Conservation (phyloP, 345 rosid species). For the Linum tenue region DNA sequence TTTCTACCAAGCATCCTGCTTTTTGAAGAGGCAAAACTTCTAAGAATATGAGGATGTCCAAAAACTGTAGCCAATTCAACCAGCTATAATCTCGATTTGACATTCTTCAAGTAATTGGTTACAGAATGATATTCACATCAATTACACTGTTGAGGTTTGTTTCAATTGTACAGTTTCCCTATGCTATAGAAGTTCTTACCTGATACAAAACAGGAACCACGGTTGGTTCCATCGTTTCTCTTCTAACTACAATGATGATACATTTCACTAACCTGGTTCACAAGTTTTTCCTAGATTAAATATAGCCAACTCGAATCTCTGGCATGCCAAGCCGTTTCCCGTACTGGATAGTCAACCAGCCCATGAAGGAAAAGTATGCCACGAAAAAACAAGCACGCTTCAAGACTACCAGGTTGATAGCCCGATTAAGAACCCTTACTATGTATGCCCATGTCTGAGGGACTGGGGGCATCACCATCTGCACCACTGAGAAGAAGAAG, state of each 20-base stretch:
- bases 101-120: neutral
- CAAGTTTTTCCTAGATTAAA: neutral
- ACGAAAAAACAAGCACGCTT: slow-evolving; percentile 55
- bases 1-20: no score
- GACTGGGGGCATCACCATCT: slow-evolving; percentile 33
- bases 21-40: no score
- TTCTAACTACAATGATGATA: neutral
- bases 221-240: neutral
- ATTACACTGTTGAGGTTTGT: neutral
- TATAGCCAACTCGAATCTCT: slow-evolving; percentile 19
- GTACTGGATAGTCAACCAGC: slow-evolving; percentile 52
- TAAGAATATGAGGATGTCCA: no score
- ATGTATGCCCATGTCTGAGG: slow-evolving; percentile 16
- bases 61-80: neutral
- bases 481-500: slow-evolving; percentile 29
- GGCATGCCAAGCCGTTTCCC: slow-evolving; percentile 42
- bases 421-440: slow-evolving; percentile 15
- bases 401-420: slow-evolving; percentile 13
- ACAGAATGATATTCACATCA: neutral
- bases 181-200: no score
- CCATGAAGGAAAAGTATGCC: slow-evolving; percentile 41
- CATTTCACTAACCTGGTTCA: neutral
- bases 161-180: neutral
- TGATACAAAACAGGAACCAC: neutral
- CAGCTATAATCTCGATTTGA: neutral